Conservation (phyloP, 192 early-diverging fungal species). For the Backusella tuberculispora region DNA sequence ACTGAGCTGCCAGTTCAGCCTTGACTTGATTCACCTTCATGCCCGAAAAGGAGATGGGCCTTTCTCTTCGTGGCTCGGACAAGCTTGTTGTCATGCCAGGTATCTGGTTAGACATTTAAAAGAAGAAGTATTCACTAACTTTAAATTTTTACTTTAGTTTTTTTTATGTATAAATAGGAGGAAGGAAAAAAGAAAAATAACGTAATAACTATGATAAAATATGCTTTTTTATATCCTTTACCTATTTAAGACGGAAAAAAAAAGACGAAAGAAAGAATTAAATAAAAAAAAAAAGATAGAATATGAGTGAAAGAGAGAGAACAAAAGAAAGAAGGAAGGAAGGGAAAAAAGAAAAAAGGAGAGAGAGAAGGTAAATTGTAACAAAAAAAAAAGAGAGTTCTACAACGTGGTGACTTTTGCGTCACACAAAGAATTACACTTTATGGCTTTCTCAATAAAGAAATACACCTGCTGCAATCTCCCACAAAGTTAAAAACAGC, state of each 20-base stretch:
- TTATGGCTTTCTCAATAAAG: constrained; percentile 20
- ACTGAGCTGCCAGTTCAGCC: constrained; percentile 19
- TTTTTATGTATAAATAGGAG: background rate
- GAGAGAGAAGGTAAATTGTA: background rate
- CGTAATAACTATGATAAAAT: background rate
- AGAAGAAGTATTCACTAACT: background rate
- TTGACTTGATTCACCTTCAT: constrained; percentile 32
- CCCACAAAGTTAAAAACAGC: background rate
- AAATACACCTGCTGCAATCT: constrained; percentile 18
- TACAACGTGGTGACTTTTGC: constrained; percentile 21
- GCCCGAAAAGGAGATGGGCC: constrained; percentile 29
- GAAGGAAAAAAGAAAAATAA: background rate
- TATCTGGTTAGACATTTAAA: constrained; percentile 7
- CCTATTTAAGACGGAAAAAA: background rate
- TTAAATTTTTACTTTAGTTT: no score
- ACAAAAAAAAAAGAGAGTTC: background rate
- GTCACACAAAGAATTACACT: constrained; percentile 25
- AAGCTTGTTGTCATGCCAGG: constrained; percentile 20
- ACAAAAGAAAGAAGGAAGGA: background rate
- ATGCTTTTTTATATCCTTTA: background rate
- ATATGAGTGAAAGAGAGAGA: no score
- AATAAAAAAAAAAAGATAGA: background rate
- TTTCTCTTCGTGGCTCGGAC: constrained; percentile 9
- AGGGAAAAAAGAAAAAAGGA: background rate
- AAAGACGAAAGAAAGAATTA: background rate